Conservation (phyloP, 2,329 filamentous ascomycete species). For the Cladosporium sp. region DNA sequence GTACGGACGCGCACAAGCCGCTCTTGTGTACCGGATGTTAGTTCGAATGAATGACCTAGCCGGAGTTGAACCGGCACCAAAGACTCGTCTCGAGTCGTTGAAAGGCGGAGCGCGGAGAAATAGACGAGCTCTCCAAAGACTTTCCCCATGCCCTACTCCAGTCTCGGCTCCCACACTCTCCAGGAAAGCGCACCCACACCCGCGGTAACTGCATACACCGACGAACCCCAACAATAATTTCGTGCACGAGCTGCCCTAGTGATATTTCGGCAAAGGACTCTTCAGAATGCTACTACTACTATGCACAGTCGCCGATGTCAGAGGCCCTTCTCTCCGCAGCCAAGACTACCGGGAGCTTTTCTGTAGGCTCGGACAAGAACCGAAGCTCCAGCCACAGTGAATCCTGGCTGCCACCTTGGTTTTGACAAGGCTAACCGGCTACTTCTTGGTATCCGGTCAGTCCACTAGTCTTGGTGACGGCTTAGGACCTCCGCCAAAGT, state of each 20-base stretch:
- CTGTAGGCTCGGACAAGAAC: neutral
- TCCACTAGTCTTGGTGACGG: neutral
- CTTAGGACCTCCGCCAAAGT: neutral
- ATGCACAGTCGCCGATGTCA: too few species aligned
- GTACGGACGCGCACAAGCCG: neutral
- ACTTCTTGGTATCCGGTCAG: neutral
- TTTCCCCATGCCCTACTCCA: neutral
- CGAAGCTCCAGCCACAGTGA: neutral
- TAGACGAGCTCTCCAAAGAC: neutral
- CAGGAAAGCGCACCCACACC: neutral
- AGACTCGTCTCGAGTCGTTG: neutral
- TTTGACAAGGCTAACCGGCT: conserved; percentile 1
- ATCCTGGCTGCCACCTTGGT: neutral
- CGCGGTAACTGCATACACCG: too few species aligned
- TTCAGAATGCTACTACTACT: too few species aligned
- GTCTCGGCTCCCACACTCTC: conserved; percentile 1
- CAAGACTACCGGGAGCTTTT: neutral
- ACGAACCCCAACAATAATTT: too few species aligned
- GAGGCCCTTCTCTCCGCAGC: too few species aligned
- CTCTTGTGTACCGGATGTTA: neutral
- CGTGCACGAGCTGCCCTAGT: too few species aligned
- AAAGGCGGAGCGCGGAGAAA: neutral
- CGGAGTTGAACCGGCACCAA: neutral
- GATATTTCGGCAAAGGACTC: too few species aligned
- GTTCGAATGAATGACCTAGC: neutral